Percentiles rank a stretch among this genome's conserved stretches.
These are phyloP conservation scores for Fusarium sp. DNA, from an alignment of 2,329 filamentous ascomycete genomes.

Conservation along the genomic window DNA sequence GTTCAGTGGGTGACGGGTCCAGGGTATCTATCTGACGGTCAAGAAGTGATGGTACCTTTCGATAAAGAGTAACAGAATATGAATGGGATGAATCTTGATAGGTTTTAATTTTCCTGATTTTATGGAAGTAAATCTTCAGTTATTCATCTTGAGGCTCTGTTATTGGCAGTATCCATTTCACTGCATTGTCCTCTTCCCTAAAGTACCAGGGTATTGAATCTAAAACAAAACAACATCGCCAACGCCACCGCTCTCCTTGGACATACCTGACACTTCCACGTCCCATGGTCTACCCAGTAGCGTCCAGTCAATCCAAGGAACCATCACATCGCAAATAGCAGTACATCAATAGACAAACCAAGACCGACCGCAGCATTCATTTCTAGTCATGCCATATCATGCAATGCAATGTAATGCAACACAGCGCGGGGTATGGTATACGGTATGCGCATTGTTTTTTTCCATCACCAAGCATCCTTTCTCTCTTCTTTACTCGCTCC, in stretches of 20 bases:
- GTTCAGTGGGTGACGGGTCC: constrained; percentile 17
- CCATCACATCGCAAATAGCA: constrained; percentile 15
- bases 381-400: not conserved
- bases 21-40: constrained; percentile 28
- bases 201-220: constrained; percentile 13
- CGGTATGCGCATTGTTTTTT: constrained; percentile 8
- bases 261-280: constrained; percentile 26
- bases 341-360: not conserved
- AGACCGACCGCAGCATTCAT: not conserved
- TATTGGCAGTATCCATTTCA: not conserved
- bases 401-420: constrained; percentile 12
- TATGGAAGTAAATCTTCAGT: not conserved
- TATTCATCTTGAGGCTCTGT: not conserved
- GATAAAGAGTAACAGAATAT: not conserved
- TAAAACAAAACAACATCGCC: constrained; percentile 37
- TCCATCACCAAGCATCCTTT: constrained; percentile 2
- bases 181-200: not conserved
- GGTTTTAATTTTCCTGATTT: not conserved
- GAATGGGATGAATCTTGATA: not conserved
- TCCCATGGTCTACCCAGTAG: constrained; percentile 3
- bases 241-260: constrained; percentile 25
- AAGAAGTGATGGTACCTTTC: not conserved
- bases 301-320: constrained; percentile 1
- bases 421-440: constrained; percentile 4
- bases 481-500: constrained; percentile 4